Evolutionary conservation across 192 early-diverging fungal genomes (phyloP), one percentile per base, ranked within the genome.

Genomic region (Backusella macrospora): DNA sequence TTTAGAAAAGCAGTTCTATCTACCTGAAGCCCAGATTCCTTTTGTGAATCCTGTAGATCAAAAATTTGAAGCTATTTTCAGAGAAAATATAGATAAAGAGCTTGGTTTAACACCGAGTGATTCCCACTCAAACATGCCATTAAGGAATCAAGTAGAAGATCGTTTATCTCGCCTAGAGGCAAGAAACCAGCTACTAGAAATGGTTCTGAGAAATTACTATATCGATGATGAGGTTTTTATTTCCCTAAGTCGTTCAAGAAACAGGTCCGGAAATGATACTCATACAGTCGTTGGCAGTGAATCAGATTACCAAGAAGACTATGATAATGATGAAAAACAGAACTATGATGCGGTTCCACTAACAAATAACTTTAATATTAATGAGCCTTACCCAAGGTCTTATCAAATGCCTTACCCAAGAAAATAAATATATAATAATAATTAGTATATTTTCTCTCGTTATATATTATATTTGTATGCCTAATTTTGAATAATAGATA

Each of bases 121-220:
- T 3, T 5, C 3, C 14, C 38, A 38, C 15, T n/a, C 37, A 26
- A 40, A 8, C 6, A 23, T 3, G 9, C 18, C 37, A 5, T 43
- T 21, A 16, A 43, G 37, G 7, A 23, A 59, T 5, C 2, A 59
- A 2, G 0, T 66, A 0, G 38, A 21, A 12, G 18, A 9, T 2
- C 37, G 65, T 42, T 2, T 66, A 23, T 16, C 65, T 40, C 65
- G 40, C 4, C 18, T 66, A 13, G 65, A 66, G 12, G 65, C 38
- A 40, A 23, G 65, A 66, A 66, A 66, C 18, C 65, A 66, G 12
- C 16, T 66, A 43, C 40, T 66, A 18, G 65, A 66, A 43, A 8
- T 66, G 14, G 18, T 66, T 5, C 21, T 66, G 38, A 66, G 40
- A 4, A 43, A 38, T 5, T 66, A 66, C 18, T 66, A 66, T 38